Evolutionary conservation across 768 basidiomycete genomes (phyloP), one percentile per base, ranked within the genome.

Genomic region (Mycena haematopus): DNA sequence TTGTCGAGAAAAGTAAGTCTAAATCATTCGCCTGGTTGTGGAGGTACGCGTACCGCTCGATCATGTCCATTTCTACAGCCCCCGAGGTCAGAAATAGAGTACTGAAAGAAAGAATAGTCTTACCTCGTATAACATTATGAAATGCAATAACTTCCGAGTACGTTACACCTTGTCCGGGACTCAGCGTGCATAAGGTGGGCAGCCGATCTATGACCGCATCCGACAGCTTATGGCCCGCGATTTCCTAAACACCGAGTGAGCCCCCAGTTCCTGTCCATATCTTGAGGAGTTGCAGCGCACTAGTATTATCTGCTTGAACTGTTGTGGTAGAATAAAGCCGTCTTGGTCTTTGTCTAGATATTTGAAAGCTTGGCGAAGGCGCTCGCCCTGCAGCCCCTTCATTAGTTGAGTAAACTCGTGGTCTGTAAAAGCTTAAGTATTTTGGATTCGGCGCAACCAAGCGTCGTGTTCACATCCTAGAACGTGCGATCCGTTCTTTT

Each of bases 321-420:
- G 89, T 55, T 94, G 92, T 19, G 96, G 92, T 66, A 80, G 82
- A 76, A 99, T 98, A 78, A 96, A 94, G 47, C 97, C 97, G 72
- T 96, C 93, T 72, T 91, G 86, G 72, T 96, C 91, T 52, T 82
- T 78, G 76, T 99, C 96, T 72, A 99, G 83, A 76, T 89, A 87
- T 78, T 87, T 91, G 82, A 99, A 99, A 25, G 95, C 91, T 78
- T 99, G 97, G 63, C 97, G 91, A 57, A 99, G 81, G 33, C 97
- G 89, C 77, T 99, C 97, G 71, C 96, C 97, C 79, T 98, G 97
- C 58, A 98, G 84, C 45, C 95, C 96, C 77, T 98, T 99, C 94
- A 99, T 97, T 62, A 99, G 79, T 78, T 98, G 96, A 31, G 95
- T 97, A 78, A 99, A 99, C 76, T 99, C 96, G 73, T 92, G 92